Base-by-base conservation (phyloP, 2,329 filamentous ascomycete species). In the Colletotrichum kahawae region DNA sequence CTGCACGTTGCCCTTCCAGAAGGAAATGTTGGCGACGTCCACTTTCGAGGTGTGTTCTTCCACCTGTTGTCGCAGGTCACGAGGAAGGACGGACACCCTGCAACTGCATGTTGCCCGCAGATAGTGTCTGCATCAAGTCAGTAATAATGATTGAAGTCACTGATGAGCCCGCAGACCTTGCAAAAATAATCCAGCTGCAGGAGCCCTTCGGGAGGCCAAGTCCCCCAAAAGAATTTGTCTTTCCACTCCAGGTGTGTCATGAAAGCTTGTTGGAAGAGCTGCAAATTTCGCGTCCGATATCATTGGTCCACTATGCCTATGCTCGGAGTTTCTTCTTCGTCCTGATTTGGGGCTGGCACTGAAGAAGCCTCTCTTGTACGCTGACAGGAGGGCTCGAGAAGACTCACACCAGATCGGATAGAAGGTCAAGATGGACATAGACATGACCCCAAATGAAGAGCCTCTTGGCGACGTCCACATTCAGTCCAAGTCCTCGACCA, bases 11-110 rank as follows among this genome's bases (percentile, higher is more conserved):
- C 38, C 43, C 1, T 84, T 89, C 93, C 95, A 98, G 85, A 99
- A 99, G 14, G 94, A 94, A 1, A 95, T 94, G 81, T 98, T 98
- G 71, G 96, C 93, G 34, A 98, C n/a, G 43, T 51, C n/a, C n/a
- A 51, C 43, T 21, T 51, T 51, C 43, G 43, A 21, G n/a, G n/a
- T 21, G 3, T 51, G n/a, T 13, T 51, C 43, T 51, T 51, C 6
- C 2, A 51, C 1, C 43, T 51, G 10, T 21, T 21, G n/a, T 21
- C 10, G 43, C 43, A 51, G 43, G 43, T 21, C n/a, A n/a, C 18
- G 9, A 48, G 38, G 9, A 48, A 2, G 38, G 38, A 48, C 18
- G 18, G 18, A 12, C 38, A 48, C 12, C 18, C 38, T 48, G 43
- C 43, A 51, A 12, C n/a, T 51, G 43, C 43, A 51, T 21, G 2